Evolutionary conservation across 495 filamentous ascomycete genomes (phyloP).

Genomic region (Talaromyces adpressus): DNA sequence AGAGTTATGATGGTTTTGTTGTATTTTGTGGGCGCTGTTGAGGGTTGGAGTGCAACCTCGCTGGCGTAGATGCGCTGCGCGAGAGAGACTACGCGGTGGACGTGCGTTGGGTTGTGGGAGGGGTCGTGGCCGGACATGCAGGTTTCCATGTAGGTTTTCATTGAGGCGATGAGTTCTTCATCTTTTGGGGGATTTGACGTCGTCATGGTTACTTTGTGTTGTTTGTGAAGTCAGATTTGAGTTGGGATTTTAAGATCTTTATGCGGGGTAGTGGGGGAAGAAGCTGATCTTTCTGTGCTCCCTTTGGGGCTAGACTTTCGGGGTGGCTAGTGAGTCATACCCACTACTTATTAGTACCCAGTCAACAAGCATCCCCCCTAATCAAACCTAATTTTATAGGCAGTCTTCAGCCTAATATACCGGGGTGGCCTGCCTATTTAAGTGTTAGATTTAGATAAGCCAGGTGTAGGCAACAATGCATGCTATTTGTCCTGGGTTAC

Average conservation of each 20-base stretch:
- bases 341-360: too few relatives aligned
- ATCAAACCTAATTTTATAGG: background rate
- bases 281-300: background rate
- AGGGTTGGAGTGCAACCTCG: slow-evolving; percentile 28
- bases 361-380: too few relatives aligned
- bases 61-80: slow-evolving; percentile 51
- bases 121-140: slow-evolving; percentile 81
- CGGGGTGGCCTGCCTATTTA: background rate
- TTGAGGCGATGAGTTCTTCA: slow-evolving; percentile 22
- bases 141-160: slow-evolving; percentile 49
- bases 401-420: background rate
- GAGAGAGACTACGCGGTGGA: slow-evolving; percentile 68
- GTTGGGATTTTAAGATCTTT: background rate
- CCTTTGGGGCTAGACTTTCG: background rate
- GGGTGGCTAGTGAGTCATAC: background rate
- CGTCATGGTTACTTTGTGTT: background rate
- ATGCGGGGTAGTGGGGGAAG: background rate
- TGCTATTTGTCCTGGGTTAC: too few relatives aligned
- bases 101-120: slow-evolving; percentile 80
- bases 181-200: background rate
- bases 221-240: background rate
- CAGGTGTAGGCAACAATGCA: too few relatives aligned
- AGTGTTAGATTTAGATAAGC: too few relatives aligned
- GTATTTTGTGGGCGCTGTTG: slow-evolving; percentile 17
- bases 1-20: slow-evolving; percentile 58